Conservation (phyloP, 108 stramenopile species). For the Cyclotella baltica region DNA sequence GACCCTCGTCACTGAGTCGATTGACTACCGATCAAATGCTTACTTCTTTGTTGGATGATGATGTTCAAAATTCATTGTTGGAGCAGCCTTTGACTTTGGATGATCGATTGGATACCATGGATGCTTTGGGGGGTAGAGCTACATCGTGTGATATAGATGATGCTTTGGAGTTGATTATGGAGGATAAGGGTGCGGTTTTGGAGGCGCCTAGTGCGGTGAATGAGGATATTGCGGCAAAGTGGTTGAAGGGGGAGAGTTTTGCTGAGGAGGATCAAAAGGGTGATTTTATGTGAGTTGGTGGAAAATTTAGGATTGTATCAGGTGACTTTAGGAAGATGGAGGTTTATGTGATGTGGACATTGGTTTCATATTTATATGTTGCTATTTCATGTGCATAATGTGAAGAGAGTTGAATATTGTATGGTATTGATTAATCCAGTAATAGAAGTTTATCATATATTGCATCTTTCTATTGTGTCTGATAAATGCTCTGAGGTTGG, state of each 20-base stretch:
- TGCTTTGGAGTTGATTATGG: slow-evolving; percentile 35
- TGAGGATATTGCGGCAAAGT: slow-evolving; percentile 50
- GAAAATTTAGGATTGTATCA: too few species aligned
- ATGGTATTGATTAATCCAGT: too few species aligned
- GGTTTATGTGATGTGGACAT: too few species aligned
- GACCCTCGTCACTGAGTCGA: slow-evolving; percentile 32
- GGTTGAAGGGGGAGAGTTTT: slow-evolving; percentile 43
- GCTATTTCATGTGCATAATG: too few species aligned
- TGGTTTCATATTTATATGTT: too few species aligned
- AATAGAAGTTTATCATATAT: too few species aligned
- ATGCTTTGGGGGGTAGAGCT: slow-evolving; percentile 55
- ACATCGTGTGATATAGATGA: slow-evolving; percentile 32
- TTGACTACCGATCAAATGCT: slow-evolving; percentile 46
- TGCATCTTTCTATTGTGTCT: too few species aligned
- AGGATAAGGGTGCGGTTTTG: slow-evolving; percentile 13
- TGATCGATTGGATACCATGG: slow-evolving; percentile 60
- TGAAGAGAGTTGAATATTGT: too few species aligned
- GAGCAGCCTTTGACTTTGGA: slow-evolving; percentile 30
- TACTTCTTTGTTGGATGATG: slow-evolving; percentile 31
- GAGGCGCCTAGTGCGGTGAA: slow-evolving; percentile 37
- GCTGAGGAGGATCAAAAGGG: slow-evolving; percentile 1
- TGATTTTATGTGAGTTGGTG: background rate
- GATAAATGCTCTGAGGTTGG: too few species aligned
- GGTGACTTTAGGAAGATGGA: too few species aligned
- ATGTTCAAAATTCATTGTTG: slow-evolving; percentile 54